Evolutionary conservation across 1,139 yeast species (phyloP).

Genomic region (Pichia sp.): DNA sequence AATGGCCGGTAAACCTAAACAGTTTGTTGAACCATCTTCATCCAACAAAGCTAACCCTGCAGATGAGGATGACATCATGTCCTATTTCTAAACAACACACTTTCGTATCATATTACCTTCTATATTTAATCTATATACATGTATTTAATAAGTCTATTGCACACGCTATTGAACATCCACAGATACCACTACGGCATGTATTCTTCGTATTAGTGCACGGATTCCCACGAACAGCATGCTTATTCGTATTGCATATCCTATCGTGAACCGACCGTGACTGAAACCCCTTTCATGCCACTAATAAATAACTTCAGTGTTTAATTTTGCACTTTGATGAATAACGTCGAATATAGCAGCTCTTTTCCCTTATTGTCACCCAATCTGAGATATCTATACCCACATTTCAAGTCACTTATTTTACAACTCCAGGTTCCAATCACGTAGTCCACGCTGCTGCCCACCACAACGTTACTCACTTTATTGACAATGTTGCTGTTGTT

Average conservation of each 20-base stretch:
- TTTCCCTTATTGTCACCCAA: conserved; percentile 74
- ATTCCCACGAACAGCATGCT: too few species aligned
- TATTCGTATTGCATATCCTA: too few species aligned
- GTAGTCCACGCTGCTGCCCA: conserved; percentile 25
- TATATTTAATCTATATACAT: too few species aligned
- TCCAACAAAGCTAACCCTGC: conserved; percentile 1
- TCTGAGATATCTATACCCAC: conserved; percentile 78
- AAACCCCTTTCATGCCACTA: too few species aligned
- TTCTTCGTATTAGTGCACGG: too few species aligned
- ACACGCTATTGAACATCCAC: too few species aligned
- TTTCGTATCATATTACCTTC: neutral
- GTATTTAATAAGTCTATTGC: too few species aligned
- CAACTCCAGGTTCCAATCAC: conserved; percentile 51
- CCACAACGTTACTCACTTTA: conserved; percentile 33
- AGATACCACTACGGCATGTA: too few species aligned
- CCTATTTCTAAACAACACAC: conserved; percentile 17
- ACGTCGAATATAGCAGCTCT: conserved; percentile 67
- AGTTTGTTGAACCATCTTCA: conserved; percentile 34
- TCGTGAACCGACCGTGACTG: too few species aligned
- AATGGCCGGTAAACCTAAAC: conserved; percentile 54
- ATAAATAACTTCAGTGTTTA: neutral
- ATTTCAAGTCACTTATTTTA: conserved; percentile 48
- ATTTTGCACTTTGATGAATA: conserved; percentile 44
- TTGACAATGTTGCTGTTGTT: conserved; percentile 36
- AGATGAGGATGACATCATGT: conserved; percentile 25